These are phyloP conservation scores for Diospyros lotus DNA, from an alignment of 148 eudicot genomes.

Conservation along the genomic window DNA sequence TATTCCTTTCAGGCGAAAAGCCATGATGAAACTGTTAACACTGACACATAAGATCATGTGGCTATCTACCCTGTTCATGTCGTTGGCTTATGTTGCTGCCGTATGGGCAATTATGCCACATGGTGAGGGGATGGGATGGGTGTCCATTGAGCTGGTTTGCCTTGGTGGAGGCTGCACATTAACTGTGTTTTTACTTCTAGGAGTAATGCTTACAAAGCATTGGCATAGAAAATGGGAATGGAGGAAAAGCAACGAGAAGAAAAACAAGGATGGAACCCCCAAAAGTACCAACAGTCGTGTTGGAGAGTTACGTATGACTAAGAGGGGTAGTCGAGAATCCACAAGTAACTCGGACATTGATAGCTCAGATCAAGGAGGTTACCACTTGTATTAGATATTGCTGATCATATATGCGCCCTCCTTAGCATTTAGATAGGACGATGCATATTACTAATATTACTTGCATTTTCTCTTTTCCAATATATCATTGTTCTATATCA, in stretches of 20 bases:
- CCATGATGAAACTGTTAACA: no score
- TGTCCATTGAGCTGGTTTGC: no score
- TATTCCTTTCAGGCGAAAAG: no score
- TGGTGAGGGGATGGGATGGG: no score
- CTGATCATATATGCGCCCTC: no score
- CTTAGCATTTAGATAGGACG: no score
- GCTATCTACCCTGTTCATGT: not conserved
- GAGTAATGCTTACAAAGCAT: conserved; percentile 14
- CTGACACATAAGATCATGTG: no score
- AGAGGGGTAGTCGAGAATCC: conserved; percentile 8
- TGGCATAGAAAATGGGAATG: not conserved
- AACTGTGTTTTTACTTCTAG: conserved; percentile 14
- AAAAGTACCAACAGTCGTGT: conserved; percentile 14
- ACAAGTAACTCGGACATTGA: conserved; percentile 3
- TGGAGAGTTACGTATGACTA: conserved; percentile 8
- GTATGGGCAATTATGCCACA: conserved; percentile 1
- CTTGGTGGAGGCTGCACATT: not conserved
- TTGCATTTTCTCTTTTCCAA: no score
- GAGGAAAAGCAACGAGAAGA: conserved; percentile 19
- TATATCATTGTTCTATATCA: no score
- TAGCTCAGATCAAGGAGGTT: no score
- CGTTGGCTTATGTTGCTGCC: conserved; percentile 17
- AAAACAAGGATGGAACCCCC: conserved; percentile 22
- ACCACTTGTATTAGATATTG: not conserved
- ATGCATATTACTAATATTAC: no score